Conservation (phyloP, 1,284 basidiomycete species). For the Cystobasidium pallidum region DNA sequence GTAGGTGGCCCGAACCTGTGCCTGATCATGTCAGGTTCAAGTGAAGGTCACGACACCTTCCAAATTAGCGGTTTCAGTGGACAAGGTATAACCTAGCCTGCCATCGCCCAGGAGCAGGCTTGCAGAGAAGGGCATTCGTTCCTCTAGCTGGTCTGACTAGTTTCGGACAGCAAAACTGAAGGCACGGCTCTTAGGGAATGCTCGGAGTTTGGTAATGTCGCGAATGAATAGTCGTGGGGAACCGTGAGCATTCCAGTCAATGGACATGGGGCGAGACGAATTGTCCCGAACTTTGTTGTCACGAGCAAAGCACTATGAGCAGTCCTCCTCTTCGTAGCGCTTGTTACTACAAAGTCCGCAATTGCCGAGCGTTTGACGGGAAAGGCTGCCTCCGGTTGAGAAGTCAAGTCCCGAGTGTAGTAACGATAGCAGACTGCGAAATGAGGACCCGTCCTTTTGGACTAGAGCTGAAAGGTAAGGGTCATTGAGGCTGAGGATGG, state of each 20-base stretch:
- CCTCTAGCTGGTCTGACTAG: too few relatives aligned
- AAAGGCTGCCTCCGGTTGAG: slow-evolving; percentile 48
- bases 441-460: neutral
- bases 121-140: too few relatives aligned
- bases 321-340: slow-evolving; percentile 67
- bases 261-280: too few relatives aligned
- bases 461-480: too few relatives aligned
- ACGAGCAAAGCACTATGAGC: slow-evolving; percentile 43
- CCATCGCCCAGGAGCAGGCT: too few relatives aligned
- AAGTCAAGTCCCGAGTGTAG: too few relatives aligned
- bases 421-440: neutral
- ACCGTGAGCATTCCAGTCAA: slow-evolving; percentile 36
- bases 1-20: slow-evolving; percentile 53
- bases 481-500: too few relatives aligned
- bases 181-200: slow-evolving; percentile 55
- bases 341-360: slow-evolving; percentile 86
- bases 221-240: too few relatives aligned
- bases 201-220: too few relatives aligned
- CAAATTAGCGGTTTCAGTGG: slow-evolving; percentile 50
- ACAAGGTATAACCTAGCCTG: slow-evolving; percentile 43
- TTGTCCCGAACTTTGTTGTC: slow-evolving; percentile 27
- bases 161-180: slow-evolving; percentile 54
- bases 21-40: too few relatives aligned
- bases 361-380: slow-evolving; percentile 74
- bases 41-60: too few relatives aligned